These are phyloP conservation scores for Ogataea henricii DNA, from an alignment of 805 yeast species.

Conservation along the genomic window DNA sequence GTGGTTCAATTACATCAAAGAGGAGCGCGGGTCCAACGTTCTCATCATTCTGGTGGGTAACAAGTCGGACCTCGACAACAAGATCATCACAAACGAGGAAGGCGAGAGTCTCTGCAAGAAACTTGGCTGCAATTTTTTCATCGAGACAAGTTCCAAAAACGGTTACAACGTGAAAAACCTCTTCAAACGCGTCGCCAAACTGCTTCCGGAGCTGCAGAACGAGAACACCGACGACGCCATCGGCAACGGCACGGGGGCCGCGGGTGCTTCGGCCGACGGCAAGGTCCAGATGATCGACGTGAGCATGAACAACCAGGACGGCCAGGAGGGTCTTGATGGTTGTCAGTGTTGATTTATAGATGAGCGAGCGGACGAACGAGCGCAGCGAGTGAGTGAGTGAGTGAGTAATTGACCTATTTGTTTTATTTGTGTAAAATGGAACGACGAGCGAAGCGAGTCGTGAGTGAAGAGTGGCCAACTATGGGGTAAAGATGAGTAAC, in stretches of 20 bases:
- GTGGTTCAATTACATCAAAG: conserved; percentile 94
- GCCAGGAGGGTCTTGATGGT: conserved; percentile 33
- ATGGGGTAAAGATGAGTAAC: no score
- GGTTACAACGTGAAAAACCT: conserved; percentile 90
- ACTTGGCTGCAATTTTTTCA: conserved; percentile 74
- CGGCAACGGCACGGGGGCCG: conserved; percentile 20
- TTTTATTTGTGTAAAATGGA: no score
- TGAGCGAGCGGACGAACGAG: neutral
- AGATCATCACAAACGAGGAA: conserved; percentile 82
- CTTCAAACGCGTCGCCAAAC: conserved; percentile 87
- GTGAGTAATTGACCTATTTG: no score
- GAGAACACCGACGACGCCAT: conserved; percentile 29
- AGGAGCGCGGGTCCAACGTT: conserved; percentile 89
- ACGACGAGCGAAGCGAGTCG: no score
- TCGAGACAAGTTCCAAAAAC: conserved; percentile 93
- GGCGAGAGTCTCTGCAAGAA: conserved; percentile 76
- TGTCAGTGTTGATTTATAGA: conserved; percentile 42
- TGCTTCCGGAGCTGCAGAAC: conserved; percentile 74
- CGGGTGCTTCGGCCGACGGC: conserved; percentile 20
- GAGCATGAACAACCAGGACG: conserved; percentile 37
- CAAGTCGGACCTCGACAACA: conserved; percentile 81
- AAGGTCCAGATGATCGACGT: conserved; percentile 47
- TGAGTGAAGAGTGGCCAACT: no score
- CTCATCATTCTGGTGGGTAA: conserved; percentile 90
- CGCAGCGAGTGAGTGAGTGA: neutral